A percentile compares a stretch with the other conserved stretches of the same genome.
phyloP scores from a whole-genome alignment of 805 yeast species.

The Diddensiella caesifluorescens region DNA sequence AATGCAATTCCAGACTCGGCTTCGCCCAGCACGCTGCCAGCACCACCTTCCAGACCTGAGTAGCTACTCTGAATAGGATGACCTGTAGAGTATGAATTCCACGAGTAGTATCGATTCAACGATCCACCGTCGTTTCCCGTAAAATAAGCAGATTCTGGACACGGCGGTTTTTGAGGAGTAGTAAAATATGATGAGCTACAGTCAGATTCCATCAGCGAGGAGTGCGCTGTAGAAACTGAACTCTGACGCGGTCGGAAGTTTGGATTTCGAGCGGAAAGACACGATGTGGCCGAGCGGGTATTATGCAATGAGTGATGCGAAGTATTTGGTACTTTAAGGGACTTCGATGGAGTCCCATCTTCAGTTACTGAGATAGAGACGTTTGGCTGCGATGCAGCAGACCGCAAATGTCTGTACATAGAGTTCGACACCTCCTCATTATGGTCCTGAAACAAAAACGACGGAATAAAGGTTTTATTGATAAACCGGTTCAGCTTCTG shows the following conservation, averaged over 20 bases:
- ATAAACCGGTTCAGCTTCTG: slow-evolving; percentile 14
- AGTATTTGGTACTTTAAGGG: slow-evolving; percentile 7
- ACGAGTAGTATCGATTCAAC: slow-evolving; percentile 10
- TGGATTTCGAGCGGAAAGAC: not conserved
- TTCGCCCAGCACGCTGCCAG: slow-evolving; percentile 12
- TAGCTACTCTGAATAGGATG: not conserved
- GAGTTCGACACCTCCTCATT: slow-evolving; percentile 1
- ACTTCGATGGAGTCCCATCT: not conserved
- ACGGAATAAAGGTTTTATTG: slow-evolving; percentile 11
- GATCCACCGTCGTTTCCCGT: too few species aligned
- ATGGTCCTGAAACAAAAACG: slow-evolving; percentile 11
- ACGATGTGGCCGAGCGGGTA: slow-evolving; percentile 8
- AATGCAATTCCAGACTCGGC: slow-evolving; percentile 24
- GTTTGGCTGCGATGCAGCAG: not conserved
- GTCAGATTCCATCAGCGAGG: not conserved
- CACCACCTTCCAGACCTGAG: slow-evolving; percentile 2
- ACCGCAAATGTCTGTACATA: not conserved
- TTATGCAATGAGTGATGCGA: slow-evolving; percentile 9
- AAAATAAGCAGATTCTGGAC: not conserved
- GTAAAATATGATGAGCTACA: not conserved
- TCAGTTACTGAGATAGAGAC: not conserved
- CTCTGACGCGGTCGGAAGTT: slow-evolving; percentile 2
- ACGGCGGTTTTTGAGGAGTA: not conserved
- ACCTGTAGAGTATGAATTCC: slow-evolving; percentile 13
- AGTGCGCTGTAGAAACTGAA: slow-evolving; percentile 5